Evolutionary conservation across 306 rosid genomes (phyloP).

Genomic region (Psophocarpus tetragonolobus): DNA sequence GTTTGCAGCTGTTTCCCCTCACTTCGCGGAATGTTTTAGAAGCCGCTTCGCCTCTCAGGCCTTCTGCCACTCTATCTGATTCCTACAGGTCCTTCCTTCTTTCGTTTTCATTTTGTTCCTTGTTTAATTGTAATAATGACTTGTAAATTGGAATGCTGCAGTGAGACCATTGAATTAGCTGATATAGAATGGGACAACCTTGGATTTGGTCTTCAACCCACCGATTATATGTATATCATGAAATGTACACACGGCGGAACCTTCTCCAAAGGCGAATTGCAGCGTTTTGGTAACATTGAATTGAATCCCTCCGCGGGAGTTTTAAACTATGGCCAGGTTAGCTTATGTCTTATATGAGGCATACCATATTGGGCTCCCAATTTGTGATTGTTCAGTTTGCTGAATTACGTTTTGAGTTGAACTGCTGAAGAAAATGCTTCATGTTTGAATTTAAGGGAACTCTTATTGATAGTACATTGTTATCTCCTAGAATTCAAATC

Average conservation of each 20-base stretch:
- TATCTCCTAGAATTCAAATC: not conserved
- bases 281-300: constrained; percentile 90
- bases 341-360: not conserved
- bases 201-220: constrained; percentile 73
- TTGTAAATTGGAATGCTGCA: constrained; percentile 21
- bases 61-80: constrained; percentile 47
- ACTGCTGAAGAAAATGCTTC: not conserved
- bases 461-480: not conserved
- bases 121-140: not conserved
- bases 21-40: constrained; percentile 36
- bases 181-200: constrained; percentile 91
- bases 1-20: constrained; percentile 50
- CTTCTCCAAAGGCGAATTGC: constrained; percentile 77
- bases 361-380: not conserved
- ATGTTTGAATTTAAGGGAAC: not conserved
- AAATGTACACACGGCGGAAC: constrained; percentile 66
- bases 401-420: constrained; percentile 18
- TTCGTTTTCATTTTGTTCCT: not conserved
- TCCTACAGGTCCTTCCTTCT: constrained; percentile 44
- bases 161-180: constrained; percentile 53
- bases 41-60: constrained; percentile 41
- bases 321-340: constrained; percentile 93
- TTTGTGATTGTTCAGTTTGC: not conserved
- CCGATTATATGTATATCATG: constrained; percentile 89
- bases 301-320: constrained; percentile 89